Base-by-base conservation (phyloP, 1,284 basidiomycete species). In the Boletus semigastroideus region DNA sequence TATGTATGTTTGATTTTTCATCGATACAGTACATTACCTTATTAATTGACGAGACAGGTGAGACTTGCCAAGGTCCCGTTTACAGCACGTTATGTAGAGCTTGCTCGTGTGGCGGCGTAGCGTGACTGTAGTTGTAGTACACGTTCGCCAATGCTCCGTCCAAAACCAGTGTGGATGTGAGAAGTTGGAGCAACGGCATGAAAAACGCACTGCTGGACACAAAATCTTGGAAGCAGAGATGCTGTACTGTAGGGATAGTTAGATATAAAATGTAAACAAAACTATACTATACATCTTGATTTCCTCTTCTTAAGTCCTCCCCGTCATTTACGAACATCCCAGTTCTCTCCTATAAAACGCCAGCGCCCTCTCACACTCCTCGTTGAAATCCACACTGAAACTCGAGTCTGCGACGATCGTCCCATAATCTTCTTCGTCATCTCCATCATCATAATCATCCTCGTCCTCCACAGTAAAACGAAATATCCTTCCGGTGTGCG, bases 351-450 rank as follows among this genome's bases (percentile, higher is more conserved):
- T 27, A 47, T 54, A 67, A 56, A 68, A 69, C 7, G 53, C 53
- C 42, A 67, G 14, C 1, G 68, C 67, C 20, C 68, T 59, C 36
- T 57, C 46, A 34, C 65, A 71, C 25, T 63, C 67, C 14, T 67
- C 53, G 34, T 71, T 55, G 9, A 68, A 56, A 31, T 62, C 53
- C 27, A 42, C 36, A 17, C 8, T 51, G 41, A 65, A 69, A 5
- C 38, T 52, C 1, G 65, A 46, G 41, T 63, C 41, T 5, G 53
- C 14, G 17, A 66, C 16, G 14, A 56, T 33, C 3, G 43, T 63
- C 16, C 67, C 68, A 5, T 71, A 70, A 41, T 67, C 64, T 0
- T 71, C 67, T 1, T 66, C 63, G 2, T 65, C 67, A 0, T 56
- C 58, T 2, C 37, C 48, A 5, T 53, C 42, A 4, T 47, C 38